Evolutionary conservation across 805 yeast species (phyloP).

Genomic region (Cyberlindnera samutprakarnensis): DNA sequence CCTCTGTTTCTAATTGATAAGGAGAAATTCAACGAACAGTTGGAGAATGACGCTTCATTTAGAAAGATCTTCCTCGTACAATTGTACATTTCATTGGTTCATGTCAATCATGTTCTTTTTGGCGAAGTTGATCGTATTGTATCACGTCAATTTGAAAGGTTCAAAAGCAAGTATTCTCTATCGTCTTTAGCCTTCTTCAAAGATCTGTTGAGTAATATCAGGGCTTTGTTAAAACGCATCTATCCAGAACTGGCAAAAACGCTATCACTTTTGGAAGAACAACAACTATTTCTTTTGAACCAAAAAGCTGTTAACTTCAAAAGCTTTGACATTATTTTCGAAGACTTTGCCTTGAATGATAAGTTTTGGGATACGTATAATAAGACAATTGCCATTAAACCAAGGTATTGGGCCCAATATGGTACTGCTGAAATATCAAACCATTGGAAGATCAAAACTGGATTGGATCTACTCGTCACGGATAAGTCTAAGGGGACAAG

Average conservation of each 20-base stretch:
- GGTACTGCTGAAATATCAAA: slow-evolving; percentile 22
- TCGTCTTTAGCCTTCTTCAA: too few species aligned
- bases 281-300: slow-evolving; percentile 5
- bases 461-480: slow-evolving; percentile 26
- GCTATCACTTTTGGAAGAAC: background rate
- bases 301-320: slow-evolving; percentile 7
- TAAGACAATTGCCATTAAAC: slow-evolving; percentile 5
- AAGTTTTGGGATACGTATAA: slow-evolving; percentile 1
- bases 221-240: background rate
- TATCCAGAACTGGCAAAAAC: slow-evolving; percentile 1
- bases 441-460: slow-evolving; percentile 34
- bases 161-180: background rate
- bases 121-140: background rate
- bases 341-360: slow-evolving; percentile 4
- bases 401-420: slow-evolving; percentile 16
- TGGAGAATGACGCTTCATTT: slow-evolving; percentile 10
- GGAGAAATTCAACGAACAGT: slow-evolving; percentile 11
- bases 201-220: background rate
- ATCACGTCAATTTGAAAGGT: background rate
- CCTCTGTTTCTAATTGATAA: slow-evolving; percentile 13
- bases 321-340: slow-evolving; percentile 2
- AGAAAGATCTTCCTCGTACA: slow-evolving; percentile 13
- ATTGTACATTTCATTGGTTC: slow-evolving; percentile 1
- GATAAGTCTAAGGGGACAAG: slow-evolving; percentile 3
- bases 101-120: slow-evolving; percentile 1